Percentiles rank a stretch among this genome's conserved stretches.
Evolutionary conservation across 2,329 filamentous ascomycete species (phyloP).

Genomic region (Fusarium ambrosium): DNA sequence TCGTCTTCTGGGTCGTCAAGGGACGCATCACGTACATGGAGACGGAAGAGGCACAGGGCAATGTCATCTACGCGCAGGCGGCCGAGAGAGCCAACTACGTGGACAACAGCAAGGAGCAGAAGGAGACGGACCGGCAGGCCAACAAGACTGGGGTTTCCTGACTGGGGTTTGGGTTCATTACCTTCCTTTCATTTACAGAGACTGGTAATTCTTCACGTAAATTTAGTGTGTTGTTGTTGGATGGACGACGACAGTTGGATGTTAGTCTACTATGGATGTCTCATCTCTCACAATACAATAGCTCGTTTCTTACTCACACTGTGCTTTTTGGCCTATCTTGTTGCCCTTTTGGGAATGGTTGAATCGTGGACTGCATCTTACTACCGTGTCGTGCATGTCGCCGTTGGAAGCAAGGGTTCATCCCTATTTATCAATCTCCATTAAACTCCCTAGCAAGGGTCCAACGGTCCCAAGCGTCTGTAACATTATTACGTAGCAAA

Average conservation of each 20-base stretch:
- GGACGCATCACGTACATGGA: conserved; percentile 56
- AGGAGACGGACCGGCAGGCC: neutral
- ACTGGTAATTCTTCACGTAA: neutral
- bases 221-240: neutral
- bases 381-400: neutral
- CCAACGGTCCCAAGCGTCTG: neutral
- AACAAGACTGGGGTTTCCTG: conserved; percentile 10
- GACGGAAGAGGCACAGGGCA: conserved; percentile 46
- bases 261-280: neutral
- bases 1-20: conserved; percentile 65
- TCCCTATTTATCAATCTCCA: neutral
- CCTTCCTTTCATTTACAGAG: neutral
- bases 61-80: conserved; percentile 40
- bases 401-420: neutral
- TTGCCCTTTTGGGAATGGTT: conserved; percentile 17
- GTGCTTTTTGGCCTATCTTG: conserved; percentile 38
- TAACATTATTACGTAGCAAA: neutral
- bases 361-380: neutral
- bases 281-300: conserved; percentile 8
- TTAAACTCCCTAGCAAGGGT: neutral
- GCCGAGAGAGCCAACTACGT: conserved; percentile 32
- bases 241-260: neutral
- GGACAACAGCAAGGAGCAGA: conserved; percentile 21
- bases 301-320: conserved; percentile 25
- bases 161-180: neutral